Evolutionary conservation across 129 eudicot species (phyloP).

Genomic region (Kitagawia praeruptora): DNA sequence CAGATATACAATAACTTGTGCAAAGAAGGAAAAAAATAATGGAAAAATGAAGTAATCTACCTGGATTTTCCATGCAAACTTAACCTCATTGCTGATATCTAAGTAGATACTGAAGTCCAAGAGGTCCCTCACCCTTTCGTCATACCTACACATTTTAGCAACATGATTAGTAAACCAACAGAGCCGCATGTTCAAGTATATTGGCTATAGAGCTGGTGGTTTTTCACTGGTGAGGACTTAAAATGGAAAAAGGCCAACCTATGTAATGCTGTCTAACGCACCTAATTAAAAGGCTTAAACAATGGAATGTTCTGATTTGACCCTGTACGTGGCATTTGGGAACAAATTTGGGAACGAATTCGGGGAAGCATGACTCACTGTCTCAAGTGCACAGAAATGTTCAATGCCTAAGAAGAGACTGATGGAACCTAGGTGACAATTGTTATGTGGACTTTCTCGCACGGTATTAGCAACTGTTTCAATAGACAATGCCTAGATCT

Average conservation of each 20-base stretch:
- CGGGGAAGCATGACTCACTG: too few species aligned
- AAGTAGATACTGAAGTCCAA: conserved; percentile 95
- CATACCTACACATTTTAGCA: conserved; percentile 40
- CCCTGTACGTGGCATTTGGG: too few species aligned
- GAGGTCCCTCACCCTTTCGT: conserved; percentile 74
- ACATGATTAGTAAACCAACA: background rate
- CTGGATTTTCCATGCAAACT: conserved; percentile 98
- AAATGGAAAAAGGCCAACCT: background rate
- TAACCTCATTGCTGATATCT: conserved; percentile 92
- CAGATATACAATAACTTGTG: background rate
- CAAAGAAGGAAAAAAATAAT: background rate
- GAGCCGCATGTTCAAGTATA: background rate
- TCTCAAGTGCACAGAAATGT: background rate
- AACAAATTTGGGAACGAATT: too few species aligned
- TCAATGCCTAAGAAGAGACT: background rate
- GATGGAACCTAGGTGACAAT: background rate
- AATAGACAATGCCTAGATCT: background rate
- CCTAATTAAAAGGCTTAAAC: too few species aligned
- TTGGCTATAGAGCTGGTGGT: background rate
- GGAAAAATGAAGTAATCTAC: conserved; percentile 13
- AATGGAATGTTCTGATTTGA: too few species aligned
- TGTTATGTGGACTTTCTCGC: background rate
- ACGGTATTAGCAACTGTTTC: background rate
- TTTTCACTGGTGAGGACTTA: background rate
- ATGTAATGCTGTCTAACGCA: too few species aligned